phyloP scores from a whole-genome alignment of 2,329 filamentous ascomycete species.

The Ceratocystis harringtonii region DNA sequence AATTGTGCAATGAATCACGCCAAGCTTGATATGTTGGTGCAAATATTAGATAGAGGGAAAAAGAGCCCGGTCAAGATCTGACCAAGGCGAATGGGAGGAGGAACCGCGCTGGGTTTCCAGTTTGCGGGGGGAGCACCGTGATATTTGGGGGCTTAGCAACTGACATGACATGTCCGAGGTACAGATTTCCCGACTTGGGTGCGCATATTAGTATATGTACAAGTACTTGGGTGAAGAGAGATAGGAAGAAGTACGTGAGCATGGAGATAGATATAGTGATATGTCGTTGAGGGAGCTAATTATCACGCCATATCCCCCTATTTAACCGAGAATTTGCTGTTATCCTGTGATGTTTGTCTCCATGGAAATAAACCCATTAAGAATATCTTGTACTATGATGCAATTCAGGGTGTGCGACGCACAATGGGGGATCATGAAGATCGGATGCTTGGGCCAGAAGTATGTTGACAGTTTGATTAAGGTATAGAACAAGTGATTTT shows the following conservation, averaged over 20 bases:
- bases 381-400: not conserved
- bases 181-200: not conserved
- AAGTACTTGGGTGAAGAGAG: no score
- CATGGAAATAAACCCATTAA: not conserved
- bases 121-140: not conserved
- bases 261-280: not conserved
- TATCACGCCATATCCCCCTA: not conserved
- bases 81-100: not conserved
- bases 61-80: not conserved
- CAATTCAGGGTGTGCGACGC: not conserved
- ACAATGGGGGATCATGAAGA: not conserved
- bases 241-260: not conserved
- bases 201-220: no score
- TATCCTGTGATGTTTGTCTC: no score
- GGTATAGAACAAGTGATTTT: no score
- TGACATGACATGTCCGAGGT: not conserved
- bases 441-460: not conserved
- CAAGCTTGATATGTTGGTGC: not conserved
- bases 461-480: not conserved
- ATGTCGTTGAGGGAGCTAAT: not conserved
- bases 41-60: not conserved
- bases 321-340: no score
- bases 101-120: not conserved
- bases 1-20: not conserved
- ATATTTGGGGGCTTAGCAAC: not conserved